These are phyloP conservation scores for Trichoderma endophyticum DNA, from an alignment of 2,329 filamentous ascomycete species.

Conservation along the genomic window DNA sequence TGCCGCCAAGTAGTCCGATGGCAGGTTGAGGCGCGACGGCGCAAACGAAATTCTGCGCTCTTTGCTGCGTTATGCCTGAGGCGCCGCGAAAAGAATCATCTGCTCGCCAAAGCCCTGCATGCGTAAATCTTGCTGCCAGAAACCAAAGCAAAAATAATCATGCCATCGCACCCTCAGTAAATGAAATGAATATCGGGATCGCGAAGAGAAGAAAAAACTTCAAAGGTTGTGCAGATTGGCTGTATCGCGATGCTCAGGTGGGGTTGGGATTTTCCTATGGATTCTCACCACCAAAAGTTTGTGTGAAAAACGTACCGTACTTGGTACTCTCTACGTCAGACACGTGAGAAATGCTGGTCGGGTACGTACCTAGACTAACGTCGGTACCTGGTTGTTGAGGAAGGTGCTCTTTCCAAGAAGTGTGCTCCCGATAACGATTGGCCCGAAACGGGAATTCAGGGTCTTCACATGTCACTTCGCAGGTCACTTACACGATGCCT, in stretches of 20 bases:
- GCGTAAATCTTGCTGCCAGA: not conserved
- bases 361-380: too few relatives aligned
- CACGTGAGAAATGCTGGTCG: not conserved
- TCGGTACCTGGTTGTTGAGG: not conserved
- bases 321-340: not conserved
- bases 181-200: not conserved
- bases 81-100: not conserved
- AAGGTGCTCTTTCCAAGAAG: too few relatives aligned
- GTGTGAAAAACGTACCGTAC: not conserved
- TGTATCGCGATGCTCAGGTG: not conserved
- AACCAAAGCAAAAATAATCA: not conserved
- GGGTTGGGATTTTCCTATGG: not conserved
- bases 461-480: not conserved
- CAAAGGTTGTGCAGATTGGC: not conserved
- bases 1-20: not conserved
- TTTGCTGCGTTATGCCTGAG: not conserved
- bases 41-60: not conserved
- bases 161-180: not conserved
- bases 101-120: not conserved
- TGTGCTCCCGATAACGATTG: not conserved
- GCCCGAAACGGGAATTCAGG: not conserved
- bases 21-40: not conserved
- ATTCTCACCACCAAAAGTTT: not conserved
- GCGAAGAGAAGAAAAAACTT: not conserved
- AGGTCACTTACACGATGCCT: not conserved